phyloP scores from a whole-genome alignment of 2,329 filamentous ascomycete species.

The Cladophialophora psammophila region DNA sequence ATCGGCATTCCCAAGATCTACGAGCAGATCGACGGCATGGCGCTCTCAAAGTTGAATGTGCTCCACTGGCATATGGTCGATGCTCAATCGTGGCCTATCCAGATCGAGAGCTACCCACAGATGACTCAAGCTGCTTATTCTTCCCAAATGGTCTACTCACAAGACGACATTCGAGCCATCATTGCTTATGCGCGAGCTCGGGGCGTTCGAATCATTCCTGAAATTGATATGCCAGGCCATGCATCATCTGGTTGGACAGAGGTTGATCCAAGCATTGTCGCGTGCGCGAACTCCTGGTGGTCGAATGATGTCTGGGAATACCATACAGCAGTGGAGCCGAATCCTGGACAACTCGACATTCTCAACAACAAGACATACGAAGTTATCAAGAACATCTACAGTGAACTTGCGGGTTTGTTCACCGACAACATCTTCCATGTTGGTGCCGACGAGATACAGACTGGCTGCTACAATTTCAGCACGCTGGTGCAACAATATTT shows the following conservation, averaged over 20 bases:
- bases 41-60: conserved; percentile 64
- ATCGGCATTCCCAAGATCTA: conserved; percentile 59
- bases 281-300: conserved; percentile 67
- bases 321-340: conserved; percentile 65
- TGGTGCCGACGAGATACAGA: conserved; percentile 63
- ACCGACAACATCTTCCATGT: conserved; percentile 63
- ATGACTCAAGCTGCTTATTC: conserved; percentile 65
- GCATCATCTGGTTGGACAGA: conserved; percentile 64
- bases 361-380: conserved; percentile 64
- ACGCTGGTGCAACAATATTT: conserved; percentile 59
- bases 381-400: conserved; percentile 62
- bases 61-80: conserved; percentile 66
- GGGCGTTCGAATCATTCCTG: conserved; percentile 66
- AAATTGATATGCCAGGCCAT: conserved; percentile 69
- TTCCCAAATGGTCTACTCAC: conserved; percentile 55
- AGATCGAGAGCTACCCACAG: conserved; percentile 58
- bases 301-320: conserved; percentile 63
- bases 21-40: conserved; percentile 64
- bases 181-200: conserved; percentile 61
- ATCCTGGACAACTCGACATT: conserved; percentile 64
- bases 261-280: conserved; percentile 63
- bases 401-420: conserved; percentile 60
- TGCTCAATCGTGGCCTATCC: conserved; percentile 63
- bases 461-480: conserved; percentile 66
- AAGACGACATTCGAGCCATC: conserved; percentile 53